Conservation (phyloP, 2,329 filamentous ascomycete genomes). For the Fusarium hostae region DNA sequence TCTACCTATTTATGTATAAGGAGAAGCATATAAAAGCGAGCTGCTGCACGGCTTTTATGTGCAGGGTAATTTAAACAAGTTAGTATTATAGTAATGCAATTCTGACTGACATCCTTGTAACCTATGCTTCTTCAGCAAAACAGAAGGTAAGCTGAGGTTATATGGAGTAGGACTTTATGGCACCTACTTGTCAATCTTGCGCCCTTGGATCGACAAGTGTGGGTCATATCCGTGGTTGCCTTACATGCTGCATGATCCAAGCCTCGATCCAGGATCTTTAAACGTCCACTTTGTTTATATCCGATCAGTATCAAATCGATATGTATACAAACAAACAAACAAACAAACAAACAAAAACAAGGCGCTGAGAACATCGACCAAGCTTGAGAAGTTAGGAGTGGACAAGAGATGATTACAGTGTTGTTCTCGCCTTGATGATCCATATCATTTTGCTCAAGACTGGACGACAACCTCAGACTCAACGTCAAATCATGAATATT, state of each 20-base stretch:
- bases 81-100: background rate
- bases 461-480: background rate
- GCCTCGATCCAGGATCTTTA: conserved; percentile 4
- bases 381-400: background rate
- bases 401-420: background rate
- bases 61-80: background rate
- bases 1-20: no score
- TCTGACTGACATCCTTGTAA: background rate
- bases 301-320: background rate
- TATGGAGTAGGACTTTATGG: no score
- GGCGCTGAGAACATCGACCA: background rate
- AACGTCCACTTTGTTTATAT: background rate
- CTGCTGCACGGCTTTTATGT: no score
- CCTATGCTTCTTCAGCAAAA: background rate
- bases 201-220: conserved; percentile 40
- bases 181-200: background rate
- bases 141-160: background rate
- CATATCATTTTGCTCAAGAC: background rate
- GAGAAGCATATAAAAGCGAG: no score
- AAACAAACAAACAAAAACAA: background rate
- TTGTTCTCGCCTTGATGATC: background rate
- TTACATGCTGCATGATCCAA: conserved; percentile 1
- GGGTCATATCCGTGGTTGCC: conserved; percentile 6
- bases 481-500: background rate
- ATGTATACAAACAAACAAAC: background rate